phyloP scores from a whole-genome alignment of 495 filamentous ascomycete genomes.

The Hypoxylon trugodes region DNA sequence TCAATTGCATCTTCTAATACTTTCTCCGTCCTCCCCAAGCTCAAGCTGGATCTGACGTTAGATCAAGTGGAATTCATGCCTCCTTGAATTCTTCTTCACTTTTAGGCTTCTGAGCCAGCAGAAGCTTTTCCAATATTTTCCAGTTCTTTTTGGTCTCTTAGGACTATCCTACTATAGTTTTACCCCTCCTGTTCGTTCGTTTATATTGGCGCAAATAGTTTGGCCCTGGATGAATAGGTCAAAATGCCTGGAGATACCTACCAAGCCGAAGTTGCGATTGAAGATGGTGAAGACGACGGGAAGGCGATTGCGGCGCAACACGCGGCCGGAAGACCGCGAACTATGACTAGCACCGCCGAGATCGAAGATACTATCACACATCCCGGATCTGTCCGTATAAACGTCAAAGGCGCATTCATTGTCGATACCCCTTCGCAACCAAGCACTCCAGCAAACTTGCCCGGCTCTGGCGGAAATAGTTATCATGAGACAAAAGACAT shows the following conservation, averaged over 20 bases:
- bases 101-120: constrained; percentile 33
- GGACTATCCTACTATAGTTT: not conserved
- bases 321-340: constrained; percentile 39
- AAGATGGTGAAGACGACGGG: constrained; percentile 13
- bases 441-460: constrained; percentile 59
- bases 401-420: constrained; percentile 95
- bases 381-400: constrained; percentile 88
- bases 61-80: constrained; percentile 35
- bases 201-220: not conserved
- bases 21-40: not conserved
- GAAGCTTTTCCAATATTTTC: constrained; percentile 21
- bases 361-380: constrained; percentile 82
- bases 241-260: constrained; percentile 30
- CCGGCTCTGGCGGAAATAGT: constrained; percentile 50
- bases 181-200: not conserved
- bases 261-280: constrained; percentile 35
- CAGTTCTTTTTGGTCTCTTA: not conserved
- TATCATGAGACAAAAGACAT: constrained; percentile 90
- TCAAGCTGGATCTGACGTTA: constrained; percentile 2
- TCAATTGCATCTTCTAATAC: constrained; percentile 5
- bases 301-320: constrained; percentile 6
- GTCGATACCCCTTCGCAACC: constrained; percentile 73
- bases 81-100: constrained; percentile 24
- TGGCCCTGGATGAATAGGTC: not conserved
- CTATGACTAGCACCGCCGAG: constrained; percentile 57